phyloP scores from a whole-genome alignment of 192 early-diverging fungal genomes.

The Nowakowskiella sp. region DNA sequence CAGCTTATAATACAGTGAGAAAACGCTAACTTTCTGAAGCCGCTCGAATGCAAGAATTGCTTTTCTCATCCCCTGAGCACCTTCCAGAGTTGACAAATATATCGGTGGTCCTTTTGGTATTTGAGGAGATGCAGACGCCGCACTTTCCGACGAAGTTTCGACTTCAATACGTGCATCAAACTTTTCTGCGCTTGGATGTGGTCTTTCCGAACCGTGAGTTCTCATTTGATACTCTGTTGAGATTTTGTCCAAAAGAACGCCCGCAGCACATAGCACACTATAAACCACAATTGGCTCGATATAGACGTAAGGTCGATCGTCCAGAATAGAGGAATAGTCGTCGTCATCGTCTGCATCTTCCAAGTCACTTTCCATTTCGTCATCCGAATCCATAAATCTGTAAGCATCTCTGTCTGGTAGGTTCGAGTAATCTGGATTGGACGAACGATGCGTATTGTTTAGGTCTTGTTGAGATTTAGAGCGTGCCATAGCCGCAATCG shows the following conservation, averaged over 20 bases:
- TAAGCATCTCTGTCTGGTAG: not conserved
- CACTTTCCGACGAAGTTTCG: conserved; percentile 8
- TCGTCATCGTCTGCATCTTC: conserved; percentile 1
- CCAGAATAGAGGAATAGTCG: no score
- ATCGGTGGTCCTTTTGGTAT: conserved; percentile 4
- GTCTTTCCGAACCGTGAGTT: not conserved
- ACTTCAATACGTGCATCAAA: conserved; percentile 6
- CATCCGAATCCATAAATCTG: not conserved
- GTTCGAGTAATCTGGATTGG: not conserved
- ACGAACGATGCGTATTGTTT: not conserved
- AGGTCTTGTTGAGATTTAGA: not conserved
- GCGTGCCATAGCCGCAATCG: conserved; percentile 1
- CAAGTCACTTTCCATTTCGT: not conserved
- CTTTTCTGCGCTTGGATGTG: not conserved
- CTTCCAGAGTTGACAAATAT: conserved; percentile 3
- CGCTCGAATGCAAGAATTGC: conserved; percentile 30
- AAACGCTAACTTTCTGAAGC: conserved; percentile 27
- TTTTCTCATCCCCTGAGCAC: conserved; percentile 29
- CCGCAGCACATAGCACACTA: conserved; percentile 26
- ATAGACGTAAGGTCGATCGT: conserved; percentile 25
- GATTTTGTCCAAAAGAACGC: conserved; percentile 35
- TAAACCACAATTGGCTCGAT: conserved; percentile 41
- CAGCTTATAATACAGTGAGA: conserved; percentile 35
- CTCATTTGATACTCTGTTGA: no score
- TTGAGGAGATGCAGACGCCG: not conserved